Conservation (phyloP, 257 asterid genomes). For the Capsicum rhomboideum region DNA sequence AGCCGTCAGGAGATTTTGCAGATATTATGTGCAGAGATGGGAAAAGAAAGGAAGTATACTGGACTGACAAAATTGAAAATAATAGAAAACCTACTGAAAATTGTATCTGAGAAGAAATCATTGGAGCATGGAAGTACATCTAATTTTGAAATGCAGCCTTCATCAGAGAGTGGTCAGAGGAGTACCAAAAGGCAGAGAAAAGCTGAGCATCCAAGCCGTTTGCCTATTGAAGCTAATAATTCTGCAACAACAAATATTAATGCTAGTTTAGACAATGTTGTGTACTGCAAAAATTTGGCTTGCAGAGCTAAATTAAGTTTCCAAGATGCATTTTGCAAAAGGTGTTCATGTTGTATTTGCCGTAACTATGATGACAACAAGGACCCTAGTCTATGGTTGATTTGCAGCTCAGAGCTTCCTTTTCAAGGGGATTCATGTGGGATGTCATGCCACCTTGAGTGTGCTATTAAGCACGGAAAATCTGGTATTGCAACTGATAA, state of each 20-base stretch:
- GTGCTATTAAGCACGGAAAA: slow-evolving; percentile 61
- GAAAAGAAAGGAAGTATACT: slow-evolving; percentile 92
- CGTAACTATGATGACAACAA: slow-evolving; percentile 74
- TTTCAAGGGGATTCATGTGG: slow-evolving; percentile 69
- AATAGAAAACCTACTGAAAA: slow-evolving; percentile 72
- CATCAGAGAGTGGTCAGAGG: slow-evolving; percentile 43
- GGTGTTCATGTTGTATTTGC: slow-evolving; percentile 98
- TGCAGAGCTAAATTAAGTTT: slow-evolving; percentile 61
- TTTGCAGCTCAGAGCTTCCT: slow-evolving; percentile 85
- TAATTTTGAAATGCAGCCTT: slow-evolving; percentile 25
- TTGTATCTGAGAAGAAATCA: slow-evolving; percentile 58
- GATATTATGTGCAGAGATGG: slow-evolving; percentile 89
- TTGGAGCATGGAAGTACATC: slow-evolving; percentile 24
- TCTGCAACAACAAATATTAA: slow-evolving; percentile 20
- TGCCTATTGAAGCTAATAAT: slow-evolving; percentile 18
- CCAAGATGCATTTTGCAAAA: slow-evolving; percentile 59
- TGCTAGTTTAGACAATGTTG: slow-evolving; percentile 15
- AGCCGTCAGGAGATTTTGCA: slow-evolving; percentile 90
- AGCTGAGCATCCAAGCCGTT: slow-evolving; percentile 34
- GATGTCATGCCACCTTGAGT: slow-evolving; percentile 95
- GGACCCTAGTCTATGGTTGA: slow-evolving; percentile 91
- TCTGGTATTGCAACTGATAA: slow-evolving; percentile 54
- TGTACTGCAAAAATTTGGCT: slow-evolving; percentile 78
- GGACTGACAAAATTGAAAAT: slow-evolving; percentile 81
- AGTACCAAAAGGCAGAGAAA: slow-evolving; percentile 70